Evolutionary conservation across 768 basidiomycete species (phyloP).

Genomic region (Lanmaoa rubissima): DNA sequence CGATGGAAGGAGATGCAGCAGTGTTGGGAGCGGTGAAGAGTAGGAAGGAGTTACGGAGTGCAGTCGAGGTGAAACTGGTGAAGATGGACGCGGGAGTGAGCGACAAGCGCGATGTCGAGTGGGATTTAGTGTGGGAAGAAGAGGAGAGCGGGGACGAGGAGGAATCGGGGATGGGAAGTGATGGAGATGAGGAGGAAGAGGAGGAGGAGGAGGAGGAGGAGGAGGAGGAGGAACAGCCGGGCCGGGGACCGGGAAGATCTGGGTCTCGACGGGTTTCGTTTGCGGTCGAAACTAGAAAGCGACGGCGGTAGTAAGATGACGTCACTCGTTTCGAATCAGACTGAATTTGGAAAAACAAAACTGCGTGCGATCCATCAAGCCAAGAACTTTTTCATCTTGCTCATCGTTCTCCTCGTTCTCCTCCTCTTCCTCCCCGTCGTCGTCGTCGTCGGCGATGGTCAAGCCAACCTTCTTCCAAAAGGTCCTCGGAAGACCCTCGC

Average conservation of each 20-base stretch:
- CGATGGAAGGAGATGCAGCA: conserved; percentile 41
- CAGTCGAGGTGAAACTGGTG: conserved; percentile 51
- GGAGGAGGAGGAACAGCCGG: conserved; percentile 41
- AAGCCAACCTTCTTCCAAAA: conserved; percentile 60
- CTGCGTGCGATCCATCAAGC: conserved; percentile 12
- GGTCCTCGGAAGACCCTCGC: conserved; percentile 62
- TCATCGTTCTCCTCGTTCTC: not conserved
- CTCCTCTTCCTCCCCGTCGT: not conserved
- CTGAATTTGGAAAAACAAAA: conserved; percentile 22
- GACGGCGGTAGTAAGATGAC: conserved; percentile 17
- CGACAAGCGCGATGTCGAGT: conserved; percentile 42
- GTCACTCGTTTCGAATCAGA: conserved; percentile 21
- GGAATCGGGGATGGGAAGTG: conserved; percentile 29
- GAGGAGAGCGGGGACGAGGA: conserved; percentile 39
- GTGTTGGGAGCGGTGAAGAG: conserved; percentile 48
- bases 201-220: conserved; percentile 40
- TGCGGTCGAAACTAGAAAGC: conserved; percentile 26
- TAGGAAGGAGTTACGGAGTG: conserved; percentile 68
- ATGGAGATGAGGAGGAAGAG: conserved; percentile 32
- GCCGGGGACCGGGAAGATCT: conserved; percentile 23
- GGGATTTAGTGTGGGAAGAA: conserved; percentile 40
- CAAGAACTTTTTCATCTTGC: conserved; percentile 1
- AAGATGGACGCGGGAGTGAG: conserved; percentile 41
- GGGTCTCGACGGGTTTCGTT: conserved; percentile 49
- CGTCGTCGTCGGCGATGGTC: conserved; percentile 37